Evolutionary conservation across 139 green algal genomes (phyloP).

Genomic region (Gonium pectorale): DNA sequence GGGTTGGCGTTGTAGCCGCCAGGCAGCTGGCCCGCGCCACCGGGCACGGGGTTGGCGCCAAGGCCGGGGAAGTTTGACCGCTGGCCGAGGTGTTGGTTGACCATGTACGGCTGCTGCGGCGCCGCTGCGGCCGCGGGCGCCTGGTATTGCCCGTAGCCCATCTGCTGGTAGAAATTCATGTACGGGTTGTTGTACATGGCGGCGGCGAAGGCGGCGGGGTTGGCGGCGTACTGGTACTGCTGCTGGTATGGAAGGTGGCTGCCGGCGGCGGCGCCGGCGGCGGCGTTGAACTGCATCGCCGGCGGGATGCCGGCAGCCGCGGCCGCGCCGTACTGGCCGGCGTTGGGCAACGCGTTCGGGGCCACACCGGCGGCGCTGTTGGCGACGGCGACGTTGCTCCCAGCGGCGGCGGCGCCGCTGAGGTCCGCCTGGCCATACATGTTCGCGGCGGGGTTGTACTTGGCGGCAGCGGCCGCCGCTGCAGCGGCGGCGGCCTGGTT

Average conservation of each 20-base stretch:
- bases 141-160: conserved; percentile 37
- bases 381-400: neutral
- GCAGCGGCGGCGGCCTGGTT: neutral
- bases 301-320: neutral
- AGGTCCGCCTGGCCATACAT: conserved; percentile 41
- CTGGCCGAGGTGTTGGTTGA: conserved; percentile 36
- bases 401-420: neutral
- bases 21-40: conserved; percentile 25
- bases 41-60: conserved; percentile 25
- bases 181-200: conserved; percentile 41
- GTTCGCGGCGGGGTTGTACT: conserved; percentile 35
- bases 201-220: conserved; percentile 17
- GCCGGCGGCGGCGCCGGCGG: neutral
- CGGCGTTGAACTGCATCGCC: conserved; percentile 37
- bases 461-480: conserved; percentile 1
- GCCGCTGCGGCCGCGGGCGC: conserved; percentile 12
- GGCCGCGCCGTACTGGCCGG: neutral
- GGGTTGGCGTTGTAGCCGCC: conserved; percentile 37
- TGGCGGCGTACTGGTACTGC: conserved; percentile 16
- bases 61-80: too few relatives aligned
- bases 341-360: conserved; percentile 7
- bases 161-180: conserved; percentile 24
- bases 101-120: conserved; percentile 34
- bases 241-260: conserved; percentile 34
- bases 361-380: neutral